Conservation (phyloP, 2,329 filamentous ascomycete species). For the Xylariomycetidae sp. region DNA sequence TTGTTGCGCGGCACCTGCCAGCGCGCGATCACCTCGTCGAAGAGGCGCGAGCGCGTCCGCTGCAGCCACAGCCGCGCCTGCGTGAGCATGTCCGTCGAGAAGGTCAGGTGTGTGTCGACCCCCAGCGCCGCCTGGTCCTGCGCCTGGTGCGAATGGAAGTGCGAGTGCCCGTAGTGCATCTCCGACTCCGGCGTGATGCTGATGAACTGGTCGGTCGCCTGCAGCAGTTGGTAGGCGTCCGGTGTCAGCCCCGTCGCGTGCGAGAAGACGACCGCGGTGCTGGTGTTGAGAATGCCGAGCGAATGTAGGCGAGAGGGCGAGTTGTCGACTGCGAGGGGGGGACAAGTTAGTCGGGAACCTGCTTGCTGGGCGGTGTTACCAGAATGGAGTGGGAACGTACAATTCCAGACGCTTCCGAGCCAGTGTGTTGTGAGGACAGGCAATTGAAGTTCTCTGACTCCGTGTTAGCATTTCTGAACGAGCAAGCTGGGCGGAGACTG, state of each 20-base stretch:
- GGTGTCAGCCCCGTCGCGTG: slow-evolving; percentile 41
- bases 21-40: slow-evolving; percentile 29
- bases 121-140: slow-evolving; percentile 48
- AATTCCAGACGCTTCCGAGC: slow-evolving; percentile 33
- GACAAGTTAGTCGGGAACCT: slow-evolving; percentile 1
- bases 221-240: slow-evolving; percentile 35
- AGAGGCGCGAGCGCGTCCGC: slow-evolving; percentile 32
- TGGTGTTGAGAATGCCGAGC: slow-evolving; percentile 34
- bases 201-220: slow-evolving; percentile 44
- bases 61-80: slow-evolving; percentile 53
- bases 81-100: slow-evolving; percentile 41
- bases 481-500: neutral
- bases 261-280: slow-evolving; percentile 44
- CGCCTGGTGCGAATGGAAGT: slow-evolving; percentile 35
- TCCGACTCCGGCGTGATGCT: slow-evolving; percentile 55
- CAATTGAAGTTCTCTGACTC: slow-evolving; percentile 29
- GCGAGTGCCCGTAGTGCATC: slow-evolving; percentile 51
- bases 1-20: slow-evolving; percentile 40
- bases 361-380: neutral
- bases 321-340: slow-evolving; percentile 22
- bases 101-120: slow-evolving; percentile 49
- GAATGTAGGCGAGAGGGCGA: slow-evolving; percentile 32
- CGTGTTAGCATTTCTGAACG: slow-evolving; percentile 4
- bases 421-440: slow-evolving; percentile 41
- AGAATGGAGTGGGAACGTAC: too few species aligned